Evolutionary conservation across 176 grass and related monocot species (phyloP), one percentile per base, ranked within the genome.

Genomic region (Areca catechu): DNA sequence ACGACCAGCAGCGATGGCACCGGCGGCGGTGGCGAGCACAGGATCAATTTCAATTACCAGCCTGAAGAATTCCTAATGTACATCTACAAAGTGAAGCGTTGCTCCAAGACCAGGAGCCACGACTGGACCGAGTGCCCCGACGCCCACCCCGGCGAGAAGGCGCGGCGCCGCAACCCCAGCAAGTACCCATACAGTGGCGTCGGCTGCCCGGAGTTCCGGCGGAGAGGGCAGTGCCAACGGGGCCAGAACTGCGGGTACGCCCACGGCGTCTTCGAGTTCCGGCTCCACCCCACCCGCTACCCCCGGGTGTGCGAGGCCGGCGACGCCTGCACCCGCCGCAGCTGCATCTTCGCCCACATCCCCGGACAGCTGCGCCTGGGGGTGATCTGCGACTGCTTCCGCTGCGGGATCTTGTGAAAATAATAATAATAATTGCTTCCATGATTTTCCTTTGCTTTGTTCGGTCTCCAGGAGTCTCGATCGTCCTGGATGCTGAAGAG

Each of bases 181-280:
- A 61, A 23, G 49, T 72, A 61, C 19, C 69, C 57, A 22, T 61
- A 62, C 69, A 59, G 53, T 19, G 69, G 57, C 9, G 27, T 61
- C 17, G 57, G 50, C 7, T 72, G 69, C 57, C 50, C 57, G 4
- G 69, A 72, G 58, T 72, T 61, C 69, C 69, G 69, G 22, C 69
- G 54, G 69, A 20, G 4, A 14, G 49, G 69, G 48, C 18, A 59
- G 0, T 72, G 69, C 69, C 15, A 18, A 12, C 58, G 69, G 14
- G 69, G 69, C 22, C 69, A 62, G 25, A 34, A n/a, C 12, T 72
- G 69, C 69, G 69, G 62, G 69, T 72, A 53, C 58, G 49, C 69
- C 7, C 69, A 72, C 49, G 69, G 69, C 23, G 69, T 72, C 16
- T 72, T 72, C 69, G 69, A 72, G 69, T 62, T 72, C 69, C 62